These are phyloP conservation scores for Capronia epimyces DNA, from an alignment of 2,329 filamentous ascomycete genomes.

Conservation along the genomic window DNA sequence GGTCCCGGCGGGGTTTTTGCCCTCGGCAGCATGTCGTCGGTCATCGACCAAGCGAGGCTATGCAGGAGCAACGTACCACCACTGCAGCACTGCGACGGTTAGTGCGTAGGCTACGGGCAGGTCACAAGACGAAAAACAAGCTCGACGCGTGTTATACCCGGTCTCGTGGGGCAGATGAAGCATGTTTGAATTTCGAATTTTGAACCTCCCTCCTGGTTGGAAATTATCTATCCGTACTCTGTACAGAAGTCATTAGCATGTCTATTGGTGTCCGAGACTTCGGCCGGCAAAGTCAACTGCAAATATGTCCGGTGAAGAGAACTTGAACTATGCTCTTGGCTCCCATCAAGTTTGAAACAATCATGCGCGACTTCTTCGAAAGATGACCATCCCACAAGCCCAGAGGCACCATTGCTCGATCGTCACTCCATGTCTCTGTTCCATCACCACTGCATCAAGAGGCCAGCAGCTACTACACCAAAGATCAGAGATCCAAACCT, in stretches of 20 bases:
- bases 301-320: slow-evolving; percentile 24
- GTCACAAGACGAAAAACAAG: no score
- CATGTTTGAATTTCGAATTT: background rate
- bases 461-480: slow-evolving; percentile 16
- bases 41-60: no score
- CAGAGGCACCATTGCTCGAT: background rate
- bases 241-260: slow-evolving; percentile 16
- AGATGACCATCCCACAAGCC: background rate
- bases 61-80: no score
- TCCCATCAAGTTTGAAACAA: slow-evolving; percentile 8
- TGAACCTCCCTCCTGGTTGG: background rate
- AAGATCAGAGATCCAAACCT: slow-evolving; percentile 16
- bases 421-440: background rate
- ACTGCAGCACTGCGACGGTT: no score
- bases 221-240: slow-evolving; percentile 10
- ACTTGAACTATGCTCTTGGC: slow-evolving; percentile 17
- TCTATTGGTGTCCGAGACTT: slow-evolving; percentile 15
- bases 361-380: slow-evolving; percentile 3
- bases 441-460: slow-evolving; percentile 21
- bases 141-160: no score
- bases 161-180: no score
- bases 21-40: no score
- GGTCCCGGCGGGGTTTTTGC: no score
- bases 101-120: no score
- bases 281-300: slow-evolving; percentile 22